A percentile compares a stretch with the other conserved stretches of the same genome.
Conservation (phyloP, 163 green algal genomes). For the Volvox carteri region DNA sequence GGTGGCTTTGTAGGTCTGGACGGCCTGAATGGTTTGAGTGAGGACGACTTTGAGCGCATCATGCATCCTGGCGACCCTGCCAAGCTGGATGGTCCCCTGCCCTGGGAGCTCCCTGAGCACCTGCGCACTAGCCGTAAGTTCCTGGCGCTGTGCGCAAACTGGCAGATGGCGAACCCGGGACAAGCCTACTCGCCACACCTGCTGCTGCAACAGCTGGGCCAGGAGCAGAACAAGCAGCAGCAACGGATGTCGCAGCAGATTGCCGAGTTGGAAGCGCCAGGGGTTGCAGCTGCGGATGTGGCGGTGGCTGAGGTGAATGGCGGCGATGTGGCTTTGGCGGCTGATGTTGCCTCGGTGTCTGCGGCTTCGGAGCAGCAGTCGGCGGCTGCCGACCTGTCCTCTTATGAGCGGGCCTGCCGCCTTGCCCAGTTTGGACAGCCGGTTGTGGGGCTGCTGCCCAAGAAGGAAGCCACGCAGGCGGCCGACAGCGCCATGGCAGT, state of each 20-base stretch:
- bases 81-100: slow-evolving; percentile 71
- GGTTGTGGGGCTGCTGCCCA: not conserved
- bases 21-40: not conserved
- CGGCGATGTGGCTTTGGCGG: not conserved
- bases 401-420: slow-evolving; percentile 42
- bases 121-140: slow-evolving; percentile 60
- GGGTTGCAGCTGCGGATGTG: no score
- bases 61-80: slow-evolving; percentile 62
- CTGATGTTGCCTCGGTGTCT: not conserved
- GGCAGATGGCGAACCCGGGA: slow-evolving; percentile 62
- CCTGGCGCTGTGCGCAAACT: slow-evolving; percentile 65
- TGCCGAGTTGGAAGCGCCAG: not conserved
- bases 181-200: slow-evolving; percentile 45
- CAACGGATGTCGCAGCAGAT: not conserved
- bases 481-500: not conserved
- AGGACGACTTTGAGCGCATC: slow-evolving; percentile 57
- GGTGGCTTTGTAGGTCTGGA: not conserved
- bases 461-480: not conserved
- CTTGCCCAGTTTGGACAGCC: slow-evolving; percentile 33
- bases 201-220: slow-evolving; percentile 23
- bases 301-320: not conserved
- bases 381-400: slow-evolving; percentile 7
- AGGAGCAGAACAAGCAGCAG: slow-evolving; percentile 8
- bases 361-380: not conserved
- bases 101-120: slow-evolving; percentile 69